phyloP scores from a whole-genome alignment of 352 stramenopile species.

The Phytophthora boehmeriae region DNA sequence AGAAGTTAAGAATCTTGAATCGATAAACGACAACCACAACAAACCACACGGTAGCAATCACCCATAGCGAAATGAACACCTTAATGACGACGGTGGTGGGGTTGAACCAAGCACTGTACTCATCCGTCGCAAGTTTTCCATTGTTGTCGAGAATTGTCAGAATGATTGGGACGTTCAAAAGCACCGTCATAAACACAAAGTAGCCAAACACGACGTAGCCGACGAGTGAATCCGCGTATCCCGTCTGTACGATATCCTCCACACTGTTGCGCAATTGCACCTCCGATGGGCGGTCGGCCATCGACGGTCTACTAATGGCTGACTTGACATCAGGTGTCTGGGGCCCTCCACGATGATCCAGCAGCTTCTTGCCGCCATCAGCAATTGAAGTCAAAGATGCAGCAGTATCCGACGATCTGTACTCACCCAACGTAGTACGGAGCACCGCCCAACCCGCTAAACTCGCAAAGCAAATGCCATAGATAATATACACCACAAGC shows the following conservation, averaged over 20 bases:
- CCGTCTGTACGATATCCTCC: constrained; percentile 58
- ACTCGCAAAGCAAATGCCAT: constrained; percentile 44
- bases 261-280: constrained; percentile 48
- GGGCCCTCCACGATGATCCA: constrained; percentile 60
- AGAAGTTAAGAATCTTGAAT: constrained; percentile 65
- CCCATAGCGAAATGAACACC: constrained; percentile 67
- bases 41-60: constrained; percentile 60
- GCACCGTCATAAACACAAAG: constrained; percentile 58
- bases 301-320: constrained; percentile 35
- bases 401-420: constrained; percentile 16
- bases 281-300: constrained; percentile 50
- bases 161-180: constrained; percentile 62
- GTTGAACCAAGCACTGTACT: constrained; percentile 61
- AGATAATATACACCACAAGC: constrained; percentile 57
- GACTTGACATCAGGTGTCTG: constrained; percentile 45
- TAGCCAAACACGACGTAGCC: constrained; percentile 61
- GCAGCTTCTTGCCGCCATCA: constrained; percentile 55
- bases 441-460: constrained; percentile 37
- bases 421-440: constrained; percentile 19
- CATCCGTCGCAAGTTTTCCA: constrained; percentile 47
- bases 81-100: constrained; percentile 55
- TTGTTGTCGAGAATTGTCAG: constrained; percentile 63
- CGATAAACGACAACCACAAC: constrained; percentile 48
- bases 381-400: constrained; percentile 28
- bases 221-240: constrained; percentile 48